Conservation (phyloP, 768 basidiomycete species). For the Mycena rosella region DNA sequence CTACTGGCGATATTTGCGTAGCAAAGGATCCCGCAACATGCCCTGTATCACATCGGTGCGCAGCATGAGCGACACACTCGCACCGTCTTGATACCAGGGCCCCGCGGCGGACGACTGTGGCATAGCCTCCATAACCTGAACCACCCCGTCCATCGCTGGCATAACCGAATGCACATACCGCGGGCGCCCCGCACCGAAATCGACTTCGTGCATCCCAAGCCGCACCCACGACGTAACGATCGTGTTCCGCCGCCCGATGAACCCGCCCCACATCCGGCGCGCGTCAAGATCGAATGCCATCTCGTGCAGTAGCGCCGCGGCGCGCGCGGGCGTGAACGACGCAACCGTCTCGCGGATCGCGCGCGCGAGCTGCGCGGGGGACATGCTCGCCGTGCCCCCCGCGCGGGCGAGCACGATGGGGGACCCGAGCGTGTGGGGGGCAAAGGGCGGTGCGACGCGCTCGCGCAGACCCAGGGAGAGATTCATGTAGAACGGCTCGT, state of each 20-base stretch:
- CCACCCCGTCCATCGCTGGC: conserved; percentile 49
- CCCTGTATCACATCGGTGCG: conserved; percentile 40
- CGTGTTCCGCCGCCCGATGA: conserved; percentile 47
- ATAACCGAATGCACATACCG: conserved; percentile 48
- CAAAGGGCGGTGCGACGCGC: conserved; percentile 42
- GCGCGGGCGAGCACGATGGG: conserved; percentile 47
- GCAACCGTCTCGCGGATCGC: conserved; percentile 44
- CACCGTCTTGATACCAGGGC: conserved; percentile 43
- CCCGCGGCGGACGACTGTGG: conserved; percentile 15
- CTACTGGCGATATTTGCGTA: conserved; percentile 38
- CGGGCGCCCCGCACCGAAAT: conserved; percentile 48
- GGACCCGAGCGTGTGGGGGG: conserved; percentile 47
- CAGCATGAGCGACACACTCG: conserved; percentile 42
- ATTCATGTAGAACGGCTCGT: conserved; percentile 43
- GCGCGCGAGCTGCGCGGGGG: conserved; percentile 40
- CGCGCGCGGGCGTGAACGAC: conserved; percentile 40
- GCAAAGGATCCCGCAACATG: conserved; percentile 40
- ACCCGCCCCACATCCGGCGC: conserved; percentile 50
- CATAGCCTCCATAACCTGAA: conserved; percentile 47
- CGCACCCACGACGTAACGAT: conserved; percentile 53
- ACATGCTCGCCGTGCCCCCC: conserved; percentile 26
- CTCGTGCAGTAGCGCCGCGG: conserved; percentile 50
- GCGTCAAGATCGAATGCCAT: conserved; percentile 47
- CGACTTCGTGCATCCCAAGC: conserved; percentile 48
- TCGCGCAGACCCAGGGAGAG: conserved; percentile 43